Evolutionary conservation across 1,284 basidiomycete species (phyloP).

Genomic region (Marasmius sp.): DNA sequence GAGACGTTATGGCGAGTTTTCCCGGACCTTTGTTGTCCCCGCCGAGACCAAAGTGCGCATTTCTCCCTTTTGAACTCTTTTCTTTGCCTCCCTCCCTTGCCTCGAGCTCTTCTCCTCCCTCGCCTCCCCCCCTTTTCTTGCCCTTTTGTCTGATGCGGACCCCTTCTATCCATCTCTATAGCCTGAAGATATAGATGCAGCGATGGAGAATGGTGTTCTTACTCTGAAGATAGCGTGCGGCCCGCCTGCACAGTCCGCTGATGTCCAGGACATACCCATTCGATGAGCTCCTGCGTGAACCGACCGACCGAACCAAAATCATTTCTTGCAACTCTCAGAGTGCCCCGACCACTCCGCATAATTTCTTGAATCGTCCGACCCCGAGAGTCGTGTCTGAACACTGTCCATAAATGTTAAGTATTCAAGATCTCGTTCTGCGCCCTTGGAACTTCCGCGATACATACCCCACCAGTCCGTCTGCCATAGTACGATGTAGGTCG

Average conservation of each 20-base stretch:
- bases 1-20: not conserved
- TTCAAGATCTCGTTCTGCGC: not conserved
- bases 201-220: not conserved
- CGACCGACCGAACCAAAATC: not conserved
- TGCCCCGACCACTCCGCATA: not conserved
- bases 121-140: not conserved
- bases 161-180: not conserved
- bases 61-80: not conserved
- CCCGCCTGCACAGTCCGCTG: not conserved
- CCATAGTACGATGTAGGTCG: not conserved
- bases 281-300: not conserved
- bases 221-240: not conserved
- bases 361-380: not conserved
- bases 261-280: not conserved
- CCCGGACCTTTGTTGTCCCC: not conserved
- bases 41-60: slow-evolving; percentile 5
- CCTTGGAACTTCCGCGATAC: not conserved
- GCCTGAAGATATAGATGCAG: not conserved
- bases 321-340: not conserved
- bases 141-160: not conserved
- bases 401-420: not conserved
- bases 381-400: not conserved
- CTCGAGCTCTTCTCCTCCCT: not conserved
- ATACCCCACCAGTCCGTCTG: not conserved
- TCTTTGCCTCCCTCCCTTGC: not conserved